phyloP scores from a whole-genome alignment of 306 rosid species.

The Cucurbita ficifolia region DNA sequence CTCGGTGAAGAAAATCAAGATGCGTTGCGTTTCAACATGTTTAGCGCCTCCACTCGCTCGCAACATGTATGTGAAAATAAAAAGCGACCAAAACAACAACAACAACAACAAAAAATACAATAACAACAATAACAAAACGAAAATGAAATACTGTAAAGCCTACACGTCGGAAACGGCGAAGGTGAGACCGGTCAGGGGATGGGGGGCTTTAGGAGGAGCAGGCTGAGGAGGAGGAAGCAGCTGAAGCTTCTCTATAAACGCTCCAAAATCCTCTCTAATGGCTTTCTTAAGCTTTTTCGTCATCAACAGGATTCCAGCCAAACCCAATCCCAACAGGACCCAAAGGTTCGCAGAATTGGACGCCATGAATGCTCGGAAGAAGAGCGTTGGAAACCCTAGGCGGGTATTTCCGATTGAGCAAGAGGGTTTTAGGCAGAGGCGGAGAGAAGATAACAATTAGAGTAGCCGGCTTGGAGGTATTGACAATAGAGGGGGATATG shows the following conservation, averaged over 20 bases:
- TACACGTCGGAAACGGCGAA: slow-evolving; percentile 88
- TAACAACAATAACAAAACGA: neutral
- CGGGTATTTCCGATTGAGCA: neutral
- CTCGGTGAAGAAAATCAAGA: neutral
- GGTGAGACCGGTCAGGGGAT: slow-evolving; percentile 70
- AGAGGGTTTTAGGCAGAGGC: neutral
- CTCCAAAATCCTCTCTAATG: slow-evolving; percentile 67
- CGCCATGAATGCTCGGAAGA: slow-evolving; percentile 21
- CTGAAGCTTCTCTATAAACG: slow-evolving; percentile 49
- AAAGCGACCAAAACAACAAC: neutral
- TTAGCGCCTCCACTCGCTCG: neutral
- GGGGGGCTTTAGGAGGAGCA: slow-evolving; percentile 95
- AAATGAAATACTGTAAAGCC: neutral
- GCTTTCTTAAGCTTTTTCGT: slow-evolving; percentile 57
- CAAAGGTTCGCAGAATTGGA: slow-evolving; percentile 68
- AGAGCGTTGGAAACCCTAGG: neutral
- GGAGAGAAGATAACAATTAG: slow-evolving; percentile 8
- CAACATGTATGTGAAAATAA: neutral
- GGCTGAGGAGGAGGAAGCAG: slow-evolving; percentile 92
- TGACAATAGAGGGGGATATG: neutral
- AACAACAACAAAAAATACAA: neutral
- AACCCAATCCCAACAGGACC: slow-evolving; percentile 70
- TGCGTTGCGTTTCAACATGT: neutral
- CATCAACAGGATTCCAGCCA: slow-evolving; percentile 66
- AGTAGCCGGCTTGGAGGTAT: neutral